These are phyloP conservation scores for Pisolithus thermaeus DNA, from an alignment of 1,284 basidiomycete genomes.

Conservation along the genomic window DNA sequence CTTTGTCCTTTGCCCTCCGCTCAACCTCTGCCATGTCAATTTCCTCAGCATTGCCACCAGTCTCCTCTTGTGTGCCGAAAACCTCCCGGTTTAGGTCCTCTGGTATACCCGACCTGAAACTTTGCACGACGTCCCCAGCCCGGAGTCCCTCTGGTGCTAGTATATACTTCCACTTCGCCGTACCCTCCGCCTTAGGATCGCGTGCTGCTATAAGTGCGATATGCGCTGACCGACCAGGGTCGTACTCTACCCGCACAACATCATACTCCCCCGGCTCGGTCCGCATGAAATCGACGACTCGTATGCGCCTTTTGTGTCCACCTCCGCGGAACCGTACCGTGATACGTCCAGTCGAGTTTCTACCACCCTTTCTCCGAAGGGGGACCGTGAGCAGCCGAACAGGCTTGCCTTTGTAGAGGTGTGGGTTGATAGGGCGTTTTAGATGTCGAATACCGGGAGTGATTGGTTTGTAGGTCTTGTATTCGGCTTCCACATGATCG, in stretches of 20 bases:
- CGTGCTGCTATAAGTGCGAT: constrained; percentile 81
- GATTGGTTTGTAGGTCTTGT: constrained; percentile 89
- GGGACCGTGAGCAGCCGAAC: constrained; percentile 81
- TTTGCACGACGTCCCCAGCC: constrained; percentile 85
- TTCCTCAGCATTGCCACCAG: constrained; percentile 28
- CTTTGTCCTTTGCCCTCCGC: constrained; percentile 17
- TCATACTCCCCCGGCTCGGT: constrained; percentile 75
- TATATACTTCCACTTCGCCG: constrained; percentile 76
- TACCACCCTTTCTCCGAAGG: constrained; percentile 80
- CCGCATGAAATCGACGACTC: constrained; percentile 85
- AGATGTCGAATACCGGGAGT: constrained; percentile 87
- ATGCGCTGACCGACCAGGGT: constrained; percentile 90
- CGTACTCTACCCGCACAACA: constrained; percentile 94
- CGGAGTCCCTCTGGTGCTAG: constrained; percentile 87
- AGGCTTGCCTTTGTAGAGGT: constrained; percentile 82
- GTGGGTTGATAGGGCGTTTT: constrained; percentile 72
- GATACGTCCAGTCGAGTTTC: constrained; percentile 80
- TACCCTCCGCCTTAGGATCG: constrained; percentile 42
- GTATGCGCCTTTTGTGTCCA: constrained; percentile 84
- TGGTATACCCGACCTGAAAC: constrained; percentile 81
- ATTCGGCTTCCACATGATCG: constrained; percentile 44
- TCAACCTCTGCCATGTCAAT: constrained; percentile 19
- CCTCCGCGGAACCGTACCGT: constrained; percentile 90
- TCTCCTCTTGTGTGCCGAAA: constrained; percentile 33
- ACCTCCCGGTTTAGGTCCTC: constrained; percentile 64